phyloP scores from a whole-genome alignment of 768 basidiomycete species.

The Hortiboletus flavorubellus region DNA sequence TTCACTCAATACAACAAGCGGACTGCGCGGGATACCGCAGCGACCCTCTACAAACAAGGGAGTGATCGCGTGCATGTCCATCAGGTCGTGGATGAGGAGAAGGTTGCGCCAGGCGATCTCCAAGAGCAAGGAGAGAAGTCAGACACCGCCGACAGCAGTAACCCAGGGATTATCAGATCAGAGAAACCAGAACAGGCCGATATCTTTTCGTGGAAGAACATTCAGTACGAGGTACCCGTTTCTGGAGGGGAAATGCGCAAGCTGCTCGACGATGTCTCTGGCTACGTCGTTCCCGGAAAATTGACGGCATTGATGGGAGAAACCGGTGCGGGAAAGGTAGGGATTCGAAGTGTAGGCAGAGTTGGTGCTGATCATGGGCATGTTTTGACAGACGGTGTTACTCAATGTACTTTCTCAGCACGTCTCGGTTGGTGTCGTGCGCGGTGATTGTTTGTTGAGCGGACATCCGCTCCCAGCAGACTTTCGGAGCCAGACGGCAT shows the following conservation, averaged over 20 bases:
- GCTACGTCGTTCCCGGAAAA: slow-evolving; percentile 49
- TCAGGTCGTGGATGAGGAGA: slow-evolving; percentile 22
- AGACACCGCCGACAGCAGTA: not conserved
- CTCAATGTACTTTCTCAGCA: slow-evolving; percentile 57
- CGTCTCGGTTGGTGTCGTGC: slow-evolving; percentile 43
- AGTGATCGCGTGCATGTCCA: not conserved
- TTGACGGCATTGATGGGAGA: slow-evolving; percentile 51
- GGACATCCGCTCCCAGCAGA: slow-evolving; percentile 50
- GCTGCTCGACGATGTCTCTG: slow-evolving; percentile 44
- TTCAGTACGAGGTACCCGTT: slow-evolving; percentile 61
- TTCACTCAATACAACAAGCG: slow-evolving; percentile 34
- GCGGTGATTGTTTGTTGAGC: slow-evolving; percentile 54
- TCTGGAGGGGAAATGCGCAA: slow-evolving; percentile 35
- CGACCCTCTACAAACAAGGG: slow-evolving; percentile 22
- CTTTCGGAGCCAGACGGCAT: slow-evolving; percentile 57
- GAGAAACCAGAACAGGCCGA: slow-evolving; percentile 36
- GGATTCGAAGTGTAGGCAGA: not conserved
- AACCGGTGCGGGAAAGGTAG: slow-evolving; percentile 33
- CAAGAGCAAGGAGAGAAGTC: not conserved
- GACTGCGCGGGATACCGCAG: slow-evolving; percentile 30
- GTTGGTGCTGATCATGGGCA: not conserved
- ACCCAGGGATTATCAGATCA: not conserved
- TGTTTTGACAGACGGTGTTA: slow-evolving; percentile 46
- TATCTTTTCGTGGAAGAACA: slow-evolving; percentile 75
- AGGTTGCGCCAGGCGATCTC: not conserved